Base-by-base conservation (phyloP, 805 yeast species). In the Zygotorulaspora sp. region DNA sequence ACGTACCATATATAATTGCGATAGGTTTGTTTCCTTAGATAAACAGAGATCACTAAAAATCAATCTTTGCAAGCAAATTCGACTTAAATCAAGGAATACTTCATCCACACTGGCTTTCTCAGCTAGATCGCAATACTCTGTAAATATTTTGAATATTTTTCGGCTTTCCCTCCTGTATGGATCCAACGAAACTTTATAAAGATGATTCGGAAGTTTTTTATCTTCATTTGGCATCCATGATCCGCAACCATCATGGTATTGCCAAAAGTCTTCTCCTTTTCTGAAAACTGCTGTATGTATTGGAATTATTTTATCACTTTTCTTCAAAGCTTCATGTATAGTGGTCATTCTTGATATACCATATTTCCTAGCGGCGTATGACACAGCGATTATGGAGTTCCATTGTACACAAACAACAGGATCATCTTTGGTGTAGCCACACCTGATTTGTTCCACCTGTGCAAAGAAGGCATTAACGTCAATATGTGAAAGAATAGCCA, bases 21-120 rank as follows among this genome's bases (percentile, higher is more conserved):
- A 27, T 15, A 17, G 27, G 9, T 43, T 34, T 16, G 28, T 23
- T 14, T 31, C 28, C 2, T 30, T 36, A 6, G 36, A 31, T 14
- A 35, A 17, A 4, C 39, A 27, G 12, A 27, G 25, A 7, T 51
- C 53, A 32, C 52, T 51, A 30, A 44, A 41, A 27, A 56, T 32
- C 2, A 69, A 31, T 8, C 78, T 58, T 35, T 56, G 63, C 49
- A 74, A 71, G 0, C 86, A 75, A 16, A 75, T 48, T 25, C 83
- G 65, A 0, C 97, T 96, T 27, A 92, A 59, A 62, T 92, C 97
- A 48, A 92, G 47, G 55, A 83, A 92, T 33, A 88, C 80, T 62
- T 92, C 98, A 62, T 92, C 98, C 13, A 89, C 92, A 62, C 97
- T 87, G 0, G 96, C 97, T 63, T 89, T 89, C 58, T 92, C 96